These are phyloP conservation scores for Aureobasidium sp. DNA, from an alignment of 2,329 filamentous ascomycete species.

Conservation along the genomic window DNA sequence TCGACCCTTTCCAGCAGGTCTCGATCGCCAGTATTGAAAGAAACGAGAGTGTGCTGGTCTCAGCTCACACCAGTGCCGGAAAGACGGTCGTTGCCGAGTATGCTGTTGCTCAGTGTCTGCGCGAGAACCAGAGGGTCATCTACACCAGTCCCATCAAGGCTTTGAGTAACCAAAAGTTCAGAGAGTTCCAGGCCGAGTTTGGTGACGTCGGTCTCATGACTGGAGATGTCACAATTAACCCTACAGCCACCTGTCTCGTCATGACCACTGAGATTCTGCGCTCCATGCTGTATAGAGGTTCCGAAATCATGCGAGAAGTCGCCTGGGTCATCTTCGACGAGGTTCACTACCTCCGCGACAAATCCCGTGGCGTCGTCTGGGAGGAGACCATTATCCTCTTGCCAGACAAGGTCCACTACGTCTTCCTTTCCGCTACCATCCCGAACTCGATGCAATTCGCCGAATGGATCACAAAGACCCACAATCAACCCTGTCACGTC, in stretches of 20 bases:
- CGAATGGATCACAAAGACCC: constrained; percentile 98
- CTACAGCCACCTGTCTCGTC: constrained; percentile 92
- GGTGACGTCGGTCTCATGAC: constrained; percentile 98
- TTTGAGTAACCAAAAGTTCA: constrained; percentile 95
- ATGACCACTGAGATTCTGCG: constrained; percentile 99
- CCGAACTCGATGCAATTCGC: constrained; percentile 99
- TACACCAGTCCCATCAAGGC: constrained; percentile 99
- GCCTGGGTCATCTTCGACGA: constrained; percentile 98
- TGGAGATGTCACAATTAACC: constrained; percentile 98
- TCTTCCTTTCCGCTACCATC: constrained; percentile 96
- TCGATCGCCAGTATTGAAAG: constrained; percentile 92
- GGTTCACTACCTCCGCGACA: constrained; percentile 97
- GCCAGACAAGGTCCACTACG: constrained; percentile 97
- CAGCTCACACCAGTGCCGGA: constrained; percentile 93
- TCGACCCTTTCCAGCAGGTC: constrained; percentile 95
- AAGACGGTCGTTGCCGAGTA: constrained; percentile 99
- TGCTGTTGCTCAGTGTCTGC: constrained; percentile 92
- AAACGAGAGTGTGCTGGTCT: constrained; percentile 93
- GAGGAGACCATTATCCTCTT: constrained; percentile 98
- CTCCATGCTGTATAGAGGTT: constrained; percentile 96
- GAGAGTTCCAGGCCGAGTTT: constrained; percentile 93
- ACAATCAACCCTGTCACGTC: constrained; percentile 95
- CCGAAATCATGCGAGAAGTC: constrained; percentile 98
- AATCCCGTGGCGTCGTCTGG: constrained; percentile 91
- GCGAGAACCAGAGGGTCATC: constrained; percentile 96